phyloP scores from a whole-genome alignment of 441 rosid genomes.

The Hura crepitans region DNA sequence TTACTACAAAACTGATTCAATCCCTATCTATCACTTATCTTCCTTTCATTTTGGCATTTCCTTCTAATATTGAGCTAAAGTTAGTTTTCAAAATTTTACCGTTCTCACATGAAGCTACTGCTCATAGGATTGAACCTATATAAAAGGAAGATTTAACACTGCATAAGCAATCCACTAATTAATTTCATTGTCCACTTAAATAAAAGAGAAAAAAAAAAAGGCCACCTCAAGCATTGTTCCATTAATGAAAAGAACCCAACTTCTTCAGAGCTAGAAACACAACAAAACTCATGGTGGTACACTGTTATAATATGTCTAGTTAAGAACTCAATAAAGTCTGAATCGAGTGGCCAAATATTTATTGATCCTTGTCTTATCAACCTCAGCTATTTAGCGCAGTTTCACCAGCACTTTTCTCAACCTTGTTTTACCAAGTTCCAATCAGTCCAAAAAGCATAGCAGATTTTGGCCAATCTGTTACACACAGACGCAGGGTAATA shows the following conservation, averaged over 20 bases:
- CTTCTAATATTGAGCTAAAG: background rate
- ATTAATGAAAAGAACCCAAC: constrained; percentile 1
- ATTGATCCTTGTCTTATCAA: background rate
- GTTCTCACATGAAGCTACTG: background rate
- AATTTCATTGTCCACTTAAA: background rate
- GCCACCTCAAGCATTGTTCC: background rate
- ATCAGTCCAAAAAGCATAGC: too few species aligned
- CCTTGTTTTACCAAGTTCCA: too few species aligned
- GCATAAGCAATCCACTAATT: background rate
- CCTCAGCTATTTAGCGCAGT: background rate
- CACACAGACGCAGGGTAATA: too few species aligned
- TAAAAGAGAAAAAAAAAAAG: background rate
- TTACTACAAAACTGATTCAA: background rate
- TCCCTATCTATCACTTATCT: background rate
- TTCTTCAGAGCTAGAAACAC: background rate
- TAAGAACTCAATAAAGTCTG: background rate
- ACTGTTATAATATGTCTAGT: background rate
- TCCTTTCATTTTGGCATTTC: background rate
- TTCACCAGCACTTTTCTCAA: background rate
- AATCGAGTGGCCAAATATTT: background rate
- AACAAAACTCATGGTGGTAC: background rate
- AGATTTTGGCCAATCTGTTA: too few species aligned
- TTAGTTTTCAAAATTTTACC: background rate
- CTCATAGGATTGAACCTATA: constrained; percentile 1
- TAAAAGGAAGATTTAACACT: too few species aligned